Evolutionary conservation across 345 rosid species (phyloP), one percentile per base, ranked within the genome.

Genomic region (Draba incana): DNA sequence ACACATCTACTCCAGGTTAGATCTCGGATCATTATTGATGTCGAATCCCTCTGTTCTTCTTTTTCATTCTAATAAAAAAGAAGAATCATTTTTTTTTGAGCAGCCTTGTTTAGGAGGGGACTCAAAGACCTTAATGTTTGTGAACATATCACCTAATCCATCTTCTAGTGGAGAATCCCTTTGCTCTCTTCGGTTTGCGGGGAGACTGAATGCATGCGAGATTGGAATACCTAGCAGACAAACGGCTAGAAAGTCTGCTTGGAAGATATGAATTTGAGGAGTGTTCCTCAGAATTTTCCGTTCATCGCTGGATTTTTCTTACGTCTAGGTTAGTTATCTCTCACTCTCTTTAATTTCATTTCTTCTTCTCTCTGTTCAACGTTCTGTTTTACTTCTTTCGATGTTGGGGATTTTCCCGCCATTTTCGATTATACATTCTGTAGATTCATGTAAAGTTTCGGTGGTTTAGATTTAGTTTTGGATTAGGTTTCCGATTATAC

Each of bases 51-150:
- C n/a, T n/a, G n/a, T n/a, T n/a, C n/a, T n/a, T n/a, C n/a, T n/a
- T n/a, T n/a, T n/a, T n/a, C 31, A 23, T 33, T 37, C 63, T 66
- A 51, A 66, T 35, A 20, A 20, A 20, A 44, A 50, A 35, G 28
- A 39, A 30, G 10, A 44, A 33, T n/a, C 33, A 11, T 20, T 20
- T 20, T 33, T 50, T 30, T 27, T 33, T 15, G 14, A 74, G 38
- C 98, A 92, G 98, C 96, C 98, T 27, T 89, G 96, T 57, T 79
- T 92, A 15, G 98, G 98, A 6, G 96, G 98, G 6, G 92, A 96
- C 82, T 91, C 61, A 20, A 20, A 20, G 20, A 20, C 20, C 20
- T 20, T 20, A 20, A 20, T 20, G 20, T 20, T 20, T 20, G 98
- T 92, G 24, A 89, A 92, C 56, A 81, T 92, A 30, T 82, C 93